Evolutionary conservation across 306 rosid genomes (phyloP).

Genomic region (Rosa rugosa): DNA sequence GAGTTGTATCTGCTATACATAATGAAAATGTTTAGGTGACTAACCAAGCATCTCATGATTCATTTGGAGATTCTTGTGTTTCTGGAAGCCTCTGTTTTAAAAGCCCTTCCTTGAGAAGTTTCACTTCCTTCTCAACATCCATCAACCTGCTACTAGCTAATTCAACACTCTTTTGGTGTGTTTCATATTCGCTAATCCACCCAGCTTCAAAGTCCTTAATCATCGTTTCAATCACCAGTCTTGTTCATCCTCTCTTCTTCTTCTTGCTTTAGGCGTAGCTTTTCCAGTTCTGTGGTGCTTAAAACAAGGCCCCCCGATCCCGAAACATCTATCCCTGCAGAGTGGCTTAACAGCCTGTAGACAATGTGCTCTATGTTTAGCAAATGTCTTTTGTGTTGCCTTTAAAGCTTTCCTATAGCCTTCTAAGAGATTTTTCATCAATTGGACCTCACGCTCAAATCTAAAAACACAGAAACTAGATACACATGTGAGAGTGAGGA

Average conservation of each 20-base stretch:
- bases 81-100: conserved; percentile 39
- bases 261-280: conserved; percentile 66
- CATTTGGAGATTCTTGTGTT: conserved; percentile 41
- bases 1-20: neutral
- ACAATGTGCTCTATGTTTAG: conserved; percentile 56
- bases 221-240: conserved; percentile 43
- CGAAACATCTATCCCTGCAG: conserved; percentile 67
- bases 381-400: conserved; percentile 62
- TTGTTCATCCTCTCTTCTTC: conserved; percentile 64
- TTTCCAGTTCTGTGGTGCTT: conserved; percentile 73
- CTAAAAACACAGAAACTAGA: conserved; percentile 29
- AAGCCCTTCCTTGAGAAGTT: conserved; percentile 42
- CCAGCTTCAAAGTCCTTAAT: conserved; percentile 51
- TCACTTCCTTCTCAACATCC: conserved; percentile 44
- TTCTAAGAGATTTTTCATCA: conserved; percentile 66
- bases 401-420: conserved; percentile 80
- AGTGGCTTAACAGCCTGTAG: conserved; percentile 78
- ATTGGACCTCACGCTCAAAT: conserved; percentile 66
- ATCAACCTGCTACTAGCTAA: conserved; percentile 43
- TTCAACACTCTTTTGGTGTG: conserved; percentile 33
- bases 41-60: conserved; percentile 35
- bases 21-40: conserved; percentile 14
- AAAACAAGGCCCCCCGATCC: conserved; percentile 90
- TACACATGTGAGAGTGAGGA: neutral
- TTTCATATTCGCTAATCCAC: conserved; percentile 42